These are phyloP conservation scores for Trichocladium uniseriatum DNA, from an alignment of 495 filamentous ascomycete species.

Conservation along the genomic window DNA sequence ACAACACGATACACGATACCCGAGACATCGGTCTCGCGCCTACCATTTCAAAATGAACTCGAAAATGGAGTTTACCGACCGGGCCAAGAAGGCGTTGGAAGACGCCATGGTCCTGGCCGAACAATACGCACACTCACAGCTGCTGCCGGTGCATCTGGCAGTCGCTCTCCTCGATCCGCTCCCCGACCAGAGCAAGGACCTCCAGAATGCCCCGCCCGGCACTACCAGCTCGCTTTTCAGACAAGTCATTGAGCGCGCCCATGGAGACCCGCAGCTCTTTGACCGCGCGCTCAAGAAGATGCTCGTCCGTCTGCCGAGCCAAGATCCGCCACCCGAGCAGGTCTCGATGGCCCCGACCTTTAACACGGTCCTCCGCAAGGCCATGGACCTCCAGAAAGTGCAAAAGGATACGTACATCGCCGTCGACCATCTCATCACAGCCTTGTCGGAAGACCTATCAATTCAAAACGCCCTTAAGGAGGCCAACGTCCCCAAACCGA, in stretches of 20 bases:
- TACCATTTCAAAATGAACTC: constrained; percentile 36
- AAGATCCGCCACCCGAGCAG: constrained; percentile 86
- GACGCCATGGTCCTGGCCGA: constrained; percentile 77
- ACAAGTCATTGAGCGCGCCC: constrained; percentile 87
- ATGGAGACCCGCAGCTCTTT: constrained; percentile 82
- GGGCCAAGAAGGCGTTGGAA: constrained; percentile 75
- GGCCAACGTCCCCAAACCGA: constrained; percentile 82
- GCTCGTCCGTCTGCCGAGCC: constrained; percentile 80
- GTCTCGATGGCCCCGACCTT: constrained; percentile 73
- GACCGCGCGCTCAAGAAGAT: constrained; percentile 84
- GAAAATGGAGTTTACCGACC: constrained; percentile 80
- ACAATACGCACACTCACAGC: constrained; percentile 82
- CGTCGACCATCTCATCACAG: constrained; percentile 84
- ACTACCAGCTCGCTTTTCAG: constrained; percentile 70
- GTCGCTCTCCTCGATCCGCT: constrained; percentile 79
- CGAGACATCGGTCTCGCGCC: constrained; percentile 18
- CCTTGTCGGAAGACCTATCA: constrained; percentile 65
- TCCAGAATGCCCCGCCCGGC: constrained; percentile 51
- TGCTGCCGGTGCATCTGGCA: constrained; percentile 80
- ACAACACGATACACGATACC: constrained; percentile 4
- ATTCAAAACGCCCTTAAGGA: constrained; percentile 70
- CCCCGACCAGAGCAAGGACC: constrained; percentile 66
- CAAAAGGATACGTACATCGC: constrained; percentile 94
- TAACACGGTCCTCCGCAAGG: constrained; percentile 67
- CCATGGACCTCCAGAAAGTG: constrained; percentile 85